Conservation (phyloP, 2,329 filamentous ascomycete species). For the Zymoseptoria pseudotritici region DNA sequence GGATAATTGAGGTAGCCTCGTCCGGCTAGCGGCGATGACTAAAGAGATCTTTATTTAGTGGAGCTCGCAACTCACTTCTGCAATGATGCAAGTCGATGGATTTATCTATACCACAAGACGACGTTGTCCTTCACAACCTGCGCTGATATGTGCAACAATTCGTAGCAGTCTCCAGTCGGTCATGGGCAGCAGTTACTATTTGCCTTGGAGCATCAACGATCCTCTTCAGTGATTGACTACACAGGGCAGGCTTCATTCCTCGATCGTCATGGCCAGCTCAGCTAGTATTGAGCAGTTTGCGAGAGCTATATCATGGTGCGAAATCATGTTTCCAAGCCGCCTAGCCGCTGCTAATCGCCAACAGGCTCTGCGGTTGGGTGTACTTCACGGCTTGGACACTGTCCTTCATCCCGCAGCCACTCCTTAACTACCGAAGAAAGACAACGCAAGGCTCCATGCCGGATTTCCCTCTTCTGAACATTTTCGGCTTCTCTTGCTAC, state of each 20-base stretch:
- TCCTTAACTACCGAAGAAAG: constrained; percentile 68
- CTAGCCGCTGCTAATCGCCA: background rate
- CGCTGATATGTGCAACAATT: background rate
- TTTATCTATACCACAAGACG: no score
- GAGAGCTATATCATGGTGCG: constrained; percentile 14
- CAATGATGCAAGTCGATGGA: no score
- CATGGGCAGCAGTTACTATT: background rate
- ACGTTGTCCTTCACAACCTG: no score
- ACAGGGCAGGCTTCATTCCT: background rate
- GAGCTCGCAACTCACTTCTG: no score
- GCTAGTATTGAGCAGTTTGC: background rate
- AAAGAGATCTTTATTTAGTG: background rate
- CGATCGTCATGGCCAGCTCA: background rate
- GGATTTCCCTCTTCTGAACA: constrained; percentile 76
- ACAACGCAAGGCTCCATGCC: constrained; percentile 79
- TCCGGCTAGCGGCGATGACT: background rate
- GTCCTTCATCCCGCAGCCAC: constrained; percentile 86
- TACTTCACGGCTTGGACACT: constrained; percentile 53
- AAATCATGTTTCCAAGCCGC: constrained; percentile 1
- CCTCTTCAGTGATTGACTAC: background rate
- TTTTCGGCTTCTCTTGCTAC: constrained; percentile 67
- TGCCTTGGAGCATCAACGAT: background rate
- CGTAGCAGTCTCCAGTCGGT: background rate
- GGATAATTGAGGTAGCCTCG: no score
- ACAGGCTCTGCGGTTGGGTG: constrained; percentile 24